Conservation (phyloP, 805 yeast genomes). For the Yarrowia sp. region DNA sequence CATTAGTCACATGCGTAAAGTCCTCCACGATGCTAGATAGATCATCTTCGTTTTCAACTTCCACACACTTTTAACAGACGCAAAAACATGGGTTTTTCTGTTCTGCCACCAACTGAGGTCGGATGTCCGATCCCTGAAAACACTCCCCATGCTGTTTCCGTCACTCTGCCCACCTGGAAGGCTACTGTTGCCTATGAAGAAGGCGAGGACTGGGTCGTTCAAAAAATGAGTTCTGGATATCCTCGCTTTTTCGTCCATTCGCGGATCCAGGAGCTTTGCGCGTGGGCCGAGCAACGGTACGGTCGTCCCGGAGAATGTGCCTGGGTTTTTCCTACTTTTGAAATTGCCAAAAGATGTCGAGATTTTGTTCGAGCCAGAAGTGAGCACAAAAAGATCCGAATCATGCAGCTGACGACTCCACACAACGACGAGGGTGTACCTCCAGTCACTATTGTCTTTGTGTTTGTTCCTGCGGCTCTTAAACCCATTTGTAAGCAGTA, state of each 20-base stretch:
- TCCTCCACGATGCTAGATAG: neutral
- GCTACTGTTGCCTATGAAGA: constrained; percentile 91
- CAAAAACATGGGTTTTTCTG: neutral
- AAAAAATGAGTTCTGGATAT: constrained; percentile 79
- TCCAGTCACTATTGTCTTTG: constrained; percentile 57
- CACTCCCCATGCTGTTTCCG: constrained; percentile 91
- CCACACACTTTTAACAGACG: neutral
- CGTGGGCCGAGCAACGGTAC: constrained; percentile 52
- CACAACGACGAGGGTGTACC: constrained; percentile 33
- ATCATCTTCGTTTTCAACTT: neutral
- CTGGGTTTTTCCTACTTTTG: constrained; percentile 72
- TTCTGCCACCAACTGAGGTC: constrained; percentile 44
- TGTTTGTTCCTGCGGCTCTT: constrained; percentile 65
- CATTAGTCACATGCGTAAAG: constrained; percentile 9
- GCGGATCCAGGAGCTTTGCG: constrained; percentile 37
- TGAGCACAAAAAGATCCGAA: constrained; percentile 46
- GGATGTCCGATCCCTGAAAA: constrained; percentile 88
- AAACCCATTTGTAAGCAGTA: constrained; percentile 71
- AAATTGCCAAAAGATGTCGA: constrained; percentile 79
- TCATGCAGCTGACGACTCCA: constrained; percentile 69
- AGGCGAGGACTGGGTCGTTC: constrained; percentile 76
- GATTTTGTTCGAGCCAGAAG: constrained; percentile 54
- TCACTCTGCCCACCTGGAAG: constrained; percentile 92
- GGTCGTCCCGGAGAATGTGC: constrained; percentile 76
- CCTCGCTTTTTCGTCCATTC: constrained; percentile 51